These are phyloP conservation scores for Boletales sp. DNA, from an alignment of 768 basidiomycete species.

Conservation along the genomic window DNA sequence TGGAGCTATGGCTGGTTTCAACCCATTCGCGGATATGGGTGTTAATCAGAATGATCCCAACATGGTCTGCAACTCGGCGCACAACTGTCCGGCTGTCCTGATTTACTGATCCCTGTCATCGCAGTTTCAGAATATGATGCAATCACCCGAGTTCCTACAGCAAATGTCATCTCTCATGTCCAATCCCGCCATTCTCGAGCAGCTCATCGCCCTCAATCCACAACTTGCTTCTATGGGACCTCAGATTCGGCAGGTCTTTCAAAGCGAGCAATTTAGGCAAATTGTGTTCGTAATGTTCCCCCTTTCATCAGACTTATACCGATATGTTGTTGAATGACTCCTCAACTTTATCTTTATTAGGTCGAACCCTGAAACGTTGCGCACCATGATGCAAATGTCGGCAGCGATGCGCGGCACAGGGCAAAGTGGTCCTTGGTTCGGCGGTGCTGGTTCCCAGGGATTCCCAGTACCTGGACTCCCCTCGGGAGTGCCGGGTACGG, in stretches of 20 bases:
- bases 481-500: slow-evolving; percentile 14
- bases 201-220: slow-evolving; percentile 80
- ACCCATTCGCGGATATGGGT: slow-evolving; percentile 91
- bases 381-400: slow-evolving; percentile 75
- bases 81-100: neutral
- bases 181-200: slow-evolving; percentile 85
- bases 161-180: slow-evolving; percentile 87
- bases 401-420: slow-evolving; percentile 19
- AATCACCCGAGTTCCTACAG: slow-evolving; percentile 77
- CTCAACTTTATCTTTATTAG: slow-evolving; percentile 28
- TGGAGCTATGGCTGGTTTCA: slow-evolving; percentile 79
- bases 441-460: too few relatives aligned
- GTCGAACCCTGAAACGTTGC: slow-evolving; percentile 74
- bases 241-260: slow-evolving; percentile 74
- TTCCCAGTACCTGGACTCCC: slow-evolving; percentile 67
- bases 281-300: slow-evolving; percentile 53
- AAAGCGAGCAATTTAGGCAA: slow-evolving; percentile 68
- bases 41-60: slow-evolving; percentile 92
- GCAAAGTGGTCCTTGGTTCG: slow-evolving; percentile 34
- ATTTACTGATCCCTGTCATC: neutral
- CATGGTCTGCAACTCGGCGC: slow-evolving; percentile 55
- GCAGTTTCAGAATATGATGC: slow-evolving; percentile 82
- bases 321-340: neutral
- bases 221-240: slow-evolving; percentile 73
- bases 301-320: neutral